Evolutionary conservation across 176 grass and related monocot species (phyloP).

Genomic region (Aegilops bicornis): DNA sequence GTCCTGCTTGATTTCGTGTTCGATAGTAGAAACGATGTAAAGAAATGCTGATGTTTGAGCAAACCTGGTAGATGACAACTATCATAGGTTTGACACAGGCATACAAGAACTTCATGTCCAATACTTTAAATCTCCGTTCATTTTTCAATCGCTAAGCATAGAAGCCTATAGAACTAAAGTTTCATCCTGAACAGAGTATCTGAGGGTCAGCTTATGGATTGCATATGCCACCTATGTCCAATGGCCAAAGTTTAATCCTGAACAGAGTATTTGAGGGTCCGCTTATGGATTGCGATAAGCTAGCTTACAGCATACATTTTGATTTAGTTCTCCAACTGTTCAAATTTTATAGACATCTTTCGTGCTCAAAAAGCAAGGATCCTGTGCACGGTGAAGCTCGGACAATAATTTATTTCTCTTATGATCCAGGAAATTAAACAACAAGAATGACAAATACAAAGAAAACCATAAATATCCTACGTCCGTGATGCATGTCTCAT

Average conservation of each 20-base stretch:
- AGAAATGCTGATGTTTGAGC: constrained; percentile 10
- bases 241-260: neutral
- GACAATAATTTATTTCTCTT: neutral
- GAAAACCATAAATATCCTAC: neutral
- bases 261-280: neutral
- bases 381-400: neutral
- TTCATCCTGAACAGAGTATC: neutral
- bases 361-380: neutral
- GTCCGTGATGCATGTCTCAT: neutral
- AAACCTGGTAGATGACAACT: constrained; percentile 87
- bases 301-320: neutral
- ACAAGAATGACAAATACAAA: neutral
- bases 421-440: neutral
- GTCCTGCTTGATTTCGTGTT: too few relatives aligned
- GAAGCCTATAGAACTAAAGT: neutral
- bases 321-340: neutral
- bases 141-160: neutral
- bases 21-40: neutral
- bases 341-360: neutral
- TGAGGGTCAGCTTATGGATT: neutral
- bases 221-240: neutral
- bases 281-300: neutral
- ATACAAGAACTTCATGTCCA: constrained; percentile 98
- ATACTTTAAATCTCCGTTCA: constrained; percentile 40
- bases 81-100: constrained; percentile 84